phyloP scores from a whole-genome alignment of 345 rosid genomes.

The Angophora floribunda region DNA sequence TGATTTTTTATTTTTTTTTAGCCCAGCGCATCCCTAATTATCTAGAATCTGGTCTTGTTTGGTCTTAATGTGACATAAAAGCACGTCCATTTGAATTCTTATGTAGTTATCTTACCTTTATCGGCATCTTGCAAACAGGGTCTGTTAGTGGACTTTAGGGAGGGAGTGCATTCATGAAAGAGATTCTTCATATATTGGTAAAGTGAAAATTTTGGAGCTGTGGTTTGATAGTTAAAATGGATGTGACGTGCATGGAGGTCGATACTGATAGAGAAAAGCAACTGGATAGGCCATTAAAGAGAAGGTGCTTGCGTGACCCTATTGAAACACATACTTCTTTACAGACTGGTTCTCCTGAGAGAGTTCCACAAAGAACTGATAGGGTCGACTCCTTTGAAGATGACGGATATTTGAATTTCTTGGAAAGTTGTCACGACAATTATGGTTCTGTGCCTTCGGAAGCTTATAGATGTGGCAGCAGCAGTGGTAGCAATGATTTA shows the following conservation, averaged over 20 bases:
- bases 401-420: neutral
- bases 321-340: neutral
- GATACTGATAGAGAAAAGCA: constrained; percentile 1
- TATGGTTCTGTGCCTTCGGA: neutral
- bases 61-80: neutral
- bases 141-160: neutral
- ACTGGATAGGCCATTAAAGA: constrained; percentile 21
- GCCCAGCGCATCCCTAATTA: neutral
- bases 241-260: neutral
- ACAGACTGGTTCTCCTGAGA: neutral
- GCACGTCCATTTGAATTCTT: neutral
- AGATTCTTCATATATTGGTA: neutral
- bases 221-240: neutral
- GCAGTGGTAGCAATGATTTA: neutral
- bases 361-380: neutral
- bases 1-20: neutral
- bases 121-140: neutral
- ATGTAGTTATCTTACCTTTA: neutral
- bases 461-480: neutral
- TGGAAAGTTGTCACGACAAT: neutral
- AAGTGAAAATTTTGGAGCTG: neutral
- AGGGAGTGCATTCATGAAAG: neutral
- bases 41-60: neutral
- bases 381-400: neutral
- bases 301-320: constrained; percentile 6